Percentiles rank a stretch among this genome's conserved stretches.
Conservation (phyloP, 805 yeast genomes). For the Wickerhamomyces strasburgensis region DNA sequence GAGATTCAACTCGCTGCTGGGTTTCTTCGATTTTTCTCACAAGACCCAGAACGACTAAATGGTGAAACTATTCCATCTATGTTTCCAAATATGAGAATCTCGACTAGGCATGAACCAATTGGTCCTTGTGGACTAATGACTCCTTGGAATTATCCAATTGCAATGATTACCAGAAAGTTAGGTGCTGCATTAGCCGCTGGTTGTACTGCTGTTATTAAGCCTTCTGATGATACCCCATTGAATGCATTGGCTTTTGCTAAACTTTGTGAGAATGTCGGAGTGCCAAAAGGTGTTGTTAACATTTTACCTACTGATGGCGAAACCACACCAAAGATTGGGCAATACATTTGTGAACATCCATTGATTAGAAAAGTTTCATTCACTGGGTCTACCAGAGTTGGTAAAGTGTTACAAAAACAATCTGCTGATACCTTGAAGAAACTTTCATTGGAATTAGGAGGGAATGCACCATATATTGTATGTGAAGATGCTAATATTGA, state of each 20-base stretch:
- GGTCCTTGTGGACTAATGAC: constrained; percentile 62
- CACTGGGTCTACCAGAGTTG: constrained; percentile 77
- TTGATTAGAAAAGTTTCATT: constrained; percentile 71
- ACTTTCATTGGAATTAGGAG: constrained; percentile 79
- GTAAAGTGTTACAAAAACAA: constrained; percentile 68
- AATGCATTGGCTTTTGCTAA: constrained; percentile 53
- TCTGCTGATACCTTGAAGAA: constrained; percentile 71
- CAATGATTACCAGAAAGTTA: constrained; percentile 62
- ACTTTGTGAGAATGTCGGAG: constrained; percentile 53
- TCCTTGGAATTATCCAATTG: constrained; percentile 67
- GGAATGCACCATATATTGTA: constrained; percentile 75
- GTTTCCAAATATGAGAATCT: constrained; percentile 2
- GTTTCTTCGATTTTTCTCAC: constrained; percentile 68
- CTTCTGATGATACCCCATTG: constrained; percentile 58
- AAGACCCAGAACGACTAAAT: constrained; percentile 63
- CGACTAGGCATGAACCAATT: constrained; percentile 35
- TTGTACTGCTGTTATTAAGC: constrained; percentile 55
- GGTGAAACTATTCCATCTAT: constrained; percentile 67
- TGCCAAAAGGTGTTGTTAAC: constrained; percentile 55
- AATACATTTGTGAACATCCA: constrained; percentile 63
- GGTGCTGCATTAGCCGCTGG: constrained; percentile 67
- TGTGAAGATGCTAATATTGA: constrained; percentile 64
- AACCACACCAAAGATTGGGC: constrained; percentile 68
- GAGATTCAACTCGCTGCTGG: constrained; percentile 62
- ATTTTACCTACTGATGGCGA: constrained; percentile 73